Base-by-base conservation (phyloP, 345 rosid species). In the Arabidopsis thaliana region DNA sequence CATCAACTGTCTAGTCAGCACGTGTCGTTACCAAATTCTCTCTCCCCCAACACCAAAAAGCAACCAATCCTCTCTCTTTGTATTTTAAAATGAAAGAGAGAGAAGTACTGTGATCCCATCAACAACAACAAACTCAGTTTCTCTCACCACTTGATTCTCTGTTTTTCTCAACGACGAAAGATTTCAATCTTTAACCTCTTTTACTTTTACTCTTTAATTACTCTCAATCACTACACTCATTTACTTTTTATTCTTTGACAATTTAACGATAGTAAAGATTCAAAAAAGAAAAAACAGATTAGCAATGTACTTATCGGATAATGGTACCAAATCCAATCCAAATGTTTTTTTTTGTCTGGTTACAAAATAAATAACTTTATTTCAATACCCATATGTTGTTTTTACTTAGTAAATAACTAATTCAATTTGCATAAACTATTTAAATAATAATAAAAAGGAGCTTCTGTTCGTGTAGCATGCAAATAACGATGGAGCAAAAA, bases 1-100 rank as follows among this genome's bases (percentile, higher is more conserved):
- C 58, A 45, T 51, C 70, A 76, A 69, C 58, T 61, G 80, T 76
- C 65, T 44, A 53, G 51, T 44, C 75, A 62, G 36, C 57, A 76
- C 80, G 80, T 76, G 75, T 76, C 80, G 51, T 44, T 61, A 69
- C 5, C 74, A 51, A 33, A 44, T 44, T 44, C 20, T 75, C 63
- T 60, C 69, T 51, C 60, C 6, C 33, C 72, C 25, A 67, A 67
- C 67, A 30, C 52, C 37, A 37, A 23, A 59, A 76, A 68, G 69
- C 64, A 67, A 59, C 79, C 68, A 67, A 67, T 50, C 45, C 6
- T 14, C 4, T 40, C 5, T 25, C 11, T n/a, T 7, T 8, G 8
- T 8, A 37, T 9, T 38, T 38, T 1, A 13, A 44, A 44, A 44
- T 13, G 37, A 12, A 7, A 9, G 48, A 46, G 30, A 67, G 50